Conservation (phyloP, 176 grass and related monocot species). For the Rhipidocladum racemiflorum region DNA sequence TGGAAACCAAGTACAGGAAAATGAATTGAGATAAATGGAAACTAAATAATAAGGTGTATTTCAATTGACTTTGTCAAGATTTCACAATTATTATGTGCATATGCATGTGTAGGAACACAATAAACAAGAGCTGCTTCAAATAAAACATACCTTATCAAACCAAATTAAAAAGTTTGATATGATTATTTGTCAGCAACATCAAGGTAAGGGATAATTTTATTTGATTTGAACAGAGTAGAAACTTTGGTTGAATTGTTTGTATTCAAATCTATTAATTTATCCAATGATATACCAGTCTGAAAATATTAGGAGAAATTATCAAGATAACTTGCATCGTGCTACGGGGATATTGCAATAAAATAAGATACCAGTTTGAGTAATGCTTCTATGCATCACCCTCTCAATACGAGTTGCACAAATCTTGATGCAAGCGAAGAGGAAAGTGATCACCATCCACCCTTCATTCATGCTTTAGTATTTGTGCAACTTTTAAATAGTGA, state of each 20-base stretch:
- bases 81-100: background rate
- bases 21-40: slow-evolving; percentile 16
- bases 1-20: slow-evolving; percentile 1
- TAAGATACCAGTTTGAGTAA: background rate
- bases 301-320: background rate
- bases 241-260: slow-evolving; percentile 7
- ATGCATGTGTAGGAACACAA: slow-evolving; percentile 24
- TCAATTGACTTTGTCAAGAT: background rate
- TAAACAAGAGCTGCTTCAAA: background rate
- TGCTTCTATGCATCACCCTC: too few species aligned
- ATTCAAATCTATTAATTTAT: background rate
- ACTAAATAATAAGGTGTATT: background rate
- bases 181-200: background rate
- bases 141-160: slow-evolving; percentile 7
- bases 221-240: background rate
- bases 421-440: too few species aligned
- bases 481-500: too few species aligned
- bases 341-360: slow-evolving; percentile 11
- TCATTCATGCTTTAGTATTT: too few species aligned
- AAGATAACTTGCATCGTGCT: background rate
- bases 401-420: too few species aligned
- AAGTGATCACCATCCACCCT: too few species aligned
- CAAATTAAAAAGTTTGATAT: slow-evolving; percentile 6
- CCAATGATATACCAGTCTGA: background rate
- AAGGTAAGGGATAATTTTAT: background rate